Percentiles rank a stretch among this genome's conserved stretches.
Evolutionary conservation across 2,329 filamentous ascomycete species (phyloP).

Genomic region (Scytalidium sp.): DNA sequence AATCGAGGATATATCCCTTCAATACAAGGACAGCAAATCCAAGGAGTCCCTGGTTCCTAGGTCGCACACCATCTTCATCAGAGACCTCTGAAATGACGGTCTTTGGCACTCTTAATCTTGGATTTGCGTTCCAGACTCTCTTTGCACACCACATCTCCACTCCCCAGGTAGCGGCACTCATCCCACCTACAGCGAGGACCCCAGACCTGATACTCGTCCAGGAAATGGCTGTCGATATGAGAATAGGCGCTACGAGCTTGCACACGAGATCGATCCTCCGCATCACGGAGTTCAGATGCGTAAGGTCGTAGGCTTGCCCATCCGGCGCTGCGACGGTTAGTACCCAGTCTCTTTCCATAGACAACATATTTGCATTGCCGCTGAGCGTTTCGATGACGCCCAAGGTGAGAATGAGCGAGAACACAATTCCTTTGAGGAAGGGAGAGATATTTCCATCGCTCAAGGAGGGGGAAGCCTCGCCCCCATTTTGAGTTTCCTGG

Average conservation of each 20-base stretch:
- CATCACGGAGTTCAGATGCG: slow-evolving; percentile 50
- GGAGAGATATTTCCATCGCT: not conserved
- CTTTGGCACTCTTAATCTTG: slow-evolving; percentile 26
- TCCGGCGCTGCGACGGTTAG: slow-evolving; percentile 30
- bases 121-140: slow-evolving; percentile 35
- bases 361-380: slow-evolving; percentile 39
- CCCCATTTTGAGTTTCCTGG: slow-evolving; percentile 5
- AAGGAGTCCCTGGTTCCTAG: slow-evolving; percentile 9
- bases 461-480: slow-evolving; percentile 2
- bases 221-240: slow-evolving; percentile 44
- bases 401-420: slow-evolving; percentile 33
- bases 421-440: slow-evolving; percentile 27
- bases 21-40: slow-evolving; percentile 7
- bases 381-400: slow-evolving; percentile 40
- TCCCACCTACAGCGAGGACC: slow-evolving; percentile 41
- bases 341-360: slow-evolving; percentile 47
- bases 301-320: slow-evolving; percentile 34
- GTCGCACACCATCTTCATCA: slow-evolving; percentile 5
- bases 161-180: slow-evolving; percentile 39
- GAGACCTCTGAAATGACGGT: not conserved
- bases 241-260: slow-evolving; percentile 51
- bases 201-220: slow-evolving; percentile 39
- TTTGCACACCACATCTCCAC: slow-evolving; percentile 37
- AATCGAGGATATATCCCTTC: slow-evolving; percentile 24
- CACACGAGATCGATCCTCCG: slow-evolving; percentile 55